Conservation (phyloP, 2,329 filamentous ascomycete species). For the Penicillium sclerotiorum region DNA sequence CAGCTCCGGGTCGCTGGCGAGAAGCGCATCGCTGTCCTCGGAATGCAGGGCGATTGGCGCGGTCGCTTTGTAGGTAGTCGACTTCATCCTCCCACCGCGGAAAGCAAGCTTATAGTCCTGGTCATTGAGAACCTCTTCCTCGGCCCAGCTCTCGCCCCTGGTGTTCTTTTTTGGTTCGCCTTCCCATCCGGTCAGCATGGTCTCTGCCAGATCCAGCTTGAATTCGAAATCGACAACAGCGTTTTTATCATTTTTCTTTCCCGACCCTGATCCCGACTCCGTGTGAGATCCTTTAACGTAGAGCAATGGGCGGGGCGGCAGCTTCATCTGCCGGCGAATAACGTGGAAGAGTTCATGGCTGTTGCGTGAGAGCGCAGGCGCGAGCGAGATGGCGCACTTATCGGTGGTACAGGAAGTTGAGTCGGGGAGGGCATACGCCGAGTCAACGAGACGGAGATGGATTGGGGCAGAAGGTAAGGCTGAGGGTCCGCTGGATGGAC, state of each 20-base stretch:
- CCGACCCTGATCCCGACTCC: conserved; percentile 14
- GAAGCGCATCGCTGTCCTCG: conserved; percentile 19
- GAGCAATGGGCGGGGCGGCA: conserved; percentile 25
- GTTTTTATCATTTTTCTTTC: conserved; percentile 16
- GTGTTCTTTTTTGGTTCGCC: neutral
- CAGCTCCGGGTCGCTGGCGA: conserved; percentile 8
- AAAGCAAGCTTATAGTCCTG: conserved; percentile 14
- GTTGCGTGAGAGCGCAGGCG: conserved; percentile 17
- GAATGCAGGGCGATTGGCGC: neutral
- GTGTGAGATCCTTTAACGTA: conserved; percentile 19
- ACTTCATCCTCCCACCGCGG: conserved; percentile 22
- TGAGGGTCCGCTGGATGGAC: neutral
- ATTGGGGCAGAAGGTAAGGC: neutral
- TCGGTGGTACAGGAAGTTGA: conserved; percentile 7
- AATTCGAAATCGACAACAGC: conserved; percentile 23
- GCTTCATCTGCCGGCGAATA: conserved; percentile 21
- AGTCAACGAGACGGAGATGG: conserved; percentile 19
- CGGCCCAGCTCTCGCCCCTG: conserved; percentile 18
- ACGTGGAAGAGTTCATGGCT: conserved; percentile 16
- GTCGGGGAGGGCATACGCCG: conserved; percentile 23
- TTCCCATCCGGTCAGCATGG: conserved; percentile 28
- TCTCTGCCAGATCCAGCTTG: conserved; percentile 25
- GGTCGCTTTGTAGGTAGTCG: conserved; percentile 18
- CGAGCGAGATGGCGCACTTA: conserved; percentile 14
- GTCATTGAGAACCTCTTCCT: conserved; percentile 14